Evolutionary conservation across 2,329 filamentous ascomycete genomes (phyloP).

Genomic region (Tolypocladium nubicola): DNA sequence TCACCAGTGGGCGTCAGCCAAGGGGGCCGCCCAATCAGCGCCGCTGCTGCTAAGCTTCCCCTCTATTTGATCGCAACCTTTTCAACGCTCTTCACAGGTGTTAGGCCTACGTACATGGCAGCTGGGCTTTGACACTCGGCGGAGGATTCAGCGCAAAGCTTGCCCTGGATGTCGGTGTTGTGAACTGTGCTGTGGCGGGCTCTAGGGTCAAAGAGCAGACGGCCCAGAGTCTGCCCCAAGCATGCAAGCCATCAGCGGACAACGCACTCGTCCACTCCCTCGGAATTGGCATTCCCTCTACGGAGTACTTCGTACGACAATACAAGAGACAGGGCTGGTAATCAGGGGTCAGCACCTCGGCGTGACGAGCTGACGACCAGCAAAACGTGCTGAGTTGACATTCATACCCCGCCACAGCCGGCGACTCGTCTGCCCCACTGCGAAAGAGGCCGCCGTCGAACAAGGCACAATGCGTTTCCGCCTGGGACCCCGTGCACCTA

Average conservation of each 20-base stretch:
- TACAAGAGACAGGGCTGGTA: background rate
- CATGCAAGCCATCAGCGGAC: background rate
- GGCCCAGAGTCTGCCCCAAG: no score
- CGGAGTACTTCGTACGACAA: no score
- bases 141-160: background rate
- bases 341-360: background rate
- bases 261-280: background rate
- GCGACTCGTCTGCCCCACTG: background rate
- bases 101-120: background rate
- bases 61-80: background rate
- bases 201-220: background rate
- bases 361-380: background rate
- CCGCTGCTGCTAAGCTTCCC: constrained; percentile 1
- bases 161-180: background rate
- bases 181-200: background rate
- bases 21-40: constrained; percentile 3
- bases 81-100: background rate
- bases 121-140: background rate
- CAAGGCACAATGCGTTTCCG: background rate
- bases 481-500: background rate
- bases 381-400: background rate
- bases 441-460: background rate
- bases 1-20: background rate
- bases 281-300: no score
- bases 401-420: background rate